phyloP scores from a whole-genome alignment of 371 early-diverging fungal genomes.

The Haplosporangium sp. region DNA sequence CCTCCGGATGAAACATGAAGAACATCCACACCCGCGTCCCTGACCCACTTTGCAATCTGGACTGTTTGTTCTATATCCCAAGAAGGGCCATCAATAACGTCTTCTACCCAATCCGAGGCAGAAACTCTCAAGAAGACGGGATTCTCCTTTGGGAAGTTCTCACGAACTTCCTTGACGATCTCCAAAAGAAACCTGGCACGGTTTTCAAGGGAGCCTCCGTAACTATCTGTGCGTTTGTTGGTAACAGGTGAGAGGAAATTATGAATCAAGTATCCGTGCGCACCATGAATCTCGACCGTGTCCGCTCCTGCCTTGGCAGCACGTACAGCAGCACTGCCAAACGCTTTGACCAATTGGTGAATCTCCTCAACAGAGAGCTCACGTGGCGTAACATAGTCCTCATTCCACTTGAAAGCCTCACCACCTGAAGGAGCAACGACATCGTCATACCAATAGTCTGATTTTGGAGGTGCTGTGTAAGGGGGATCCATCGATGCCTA shows the following conservation, averaged over 20 bases:
- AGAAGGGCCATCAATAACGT: slow-evolving; percentile 55
- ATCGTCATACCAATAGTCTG: slow-evolving; percentile 84
- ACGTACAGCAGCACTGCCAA: slow-evolving; percentile 76
- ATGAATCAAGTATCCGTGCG: slow-evolving; percentile 81
- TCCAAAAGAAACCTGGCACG: slow-evolving; percentile 78
- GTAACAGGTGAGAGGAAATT: slow-evolving; percentile 84
- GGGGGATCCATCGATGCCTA: slow-evolving; percentile 65
- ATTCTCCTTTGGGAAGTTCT: slow-evolving; percentile 79
- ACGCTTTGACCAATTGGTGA: slow-evolving; percentile 64
- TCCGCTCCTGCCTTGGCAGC: slow-evolving; percentile 87
- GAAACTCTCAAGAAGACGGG: slow-evolving; percentile 87
- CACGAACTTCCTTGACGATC: slow-evolving; percentile 71
- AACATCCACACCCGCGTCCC: slow-evolving; percentile 78
- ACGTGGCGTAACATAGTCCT: slow-evolving; percentile 61
- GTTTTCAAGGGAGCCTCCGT: slow-evolving; percentile 85
- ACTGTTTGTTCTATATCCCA: slow-evolving; percentile 79
- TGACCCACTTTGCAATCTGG: slow-evolving; percentile 65
- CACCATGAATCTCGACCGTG: slow-evolving; percentile 85
- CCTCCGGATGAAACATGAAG: slow-evolving; percentile 84
- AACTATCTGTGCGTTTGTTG: slow-evolving; percentile 87
- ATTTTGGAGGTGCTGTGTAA: slow-evolving; percentile 50
- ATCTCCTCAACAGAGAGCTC: slow-evolving; percentile 78
- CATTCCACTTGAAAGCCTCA: slow-evolving; percentile 58
- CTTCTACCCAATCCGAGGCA: slow-evolving; percentile 74
- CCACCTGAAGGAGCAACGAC: slow-evolving; percentile 78